Base-by-base conservation (phyloP, 2,329 filamentous ascomycete species). In the Aspergillus pseudoglaucus region DNA sequence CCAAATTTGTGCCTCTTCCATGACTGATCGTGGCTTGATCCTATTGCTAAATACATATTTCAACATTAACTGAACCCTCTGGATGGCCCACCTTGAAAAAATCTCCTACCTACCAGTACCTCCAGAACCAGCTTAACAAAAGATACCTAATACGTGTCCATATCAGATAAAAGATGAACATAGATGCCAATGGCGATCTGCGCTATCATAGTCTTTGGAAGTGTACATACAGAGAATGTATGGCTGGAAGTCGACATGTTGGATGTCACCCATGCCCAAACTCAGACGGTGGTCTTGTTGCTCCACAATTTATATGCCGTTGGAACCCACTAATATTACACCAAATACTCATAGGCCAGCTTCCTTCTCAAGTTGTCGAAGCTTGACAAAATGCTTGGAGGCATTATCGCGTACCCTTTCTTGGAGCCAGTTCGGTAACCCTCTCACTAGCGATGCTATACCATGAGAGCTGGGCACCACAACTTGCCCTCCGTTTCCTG, bases 401-500 rank as follows among this genome's bases (percentile, higher is more conserved):
- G 41, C 23, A 15, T 42, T 27, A 27, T 42, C 23, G 23, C 41
- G 41, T 15, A 42, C 25, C 23, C 23, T 12, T 56, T 72, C 67
- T 50, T 73, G 69, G 37, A 70, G 7, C 70, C 70, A 73, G 42
- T 64, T 63, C 4, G 70, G 55, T 43, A 49, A 48, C 3, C 40
- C 50, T 42, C 53, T 37, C 10, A 52, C 10, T 22, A 46, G 25
- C 2, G 41, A 42, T 27, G 23, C 41, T 15, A 27, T 3, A 15
- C 41, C 41, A 42, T 22, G 12, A 10, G 41, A 42, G n/a, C 67
- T 22, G 5, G 76, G 70, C 6, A 77, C 49, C 15, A 76, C 61
- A 20, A 75, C 57, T 47, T 72, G 66, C 3, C 67, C 73, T 45
- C 72, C 70, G 35, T 68, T 63, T n/a, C 72, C 67, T 42, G 59